A percentile compares a stretch with the other conserved stretches of the same genome.
Evolutionary conservation across 1,139 yeast species (phyloP).

Genomic region (Magnusiomyces magnusii): DNA sequence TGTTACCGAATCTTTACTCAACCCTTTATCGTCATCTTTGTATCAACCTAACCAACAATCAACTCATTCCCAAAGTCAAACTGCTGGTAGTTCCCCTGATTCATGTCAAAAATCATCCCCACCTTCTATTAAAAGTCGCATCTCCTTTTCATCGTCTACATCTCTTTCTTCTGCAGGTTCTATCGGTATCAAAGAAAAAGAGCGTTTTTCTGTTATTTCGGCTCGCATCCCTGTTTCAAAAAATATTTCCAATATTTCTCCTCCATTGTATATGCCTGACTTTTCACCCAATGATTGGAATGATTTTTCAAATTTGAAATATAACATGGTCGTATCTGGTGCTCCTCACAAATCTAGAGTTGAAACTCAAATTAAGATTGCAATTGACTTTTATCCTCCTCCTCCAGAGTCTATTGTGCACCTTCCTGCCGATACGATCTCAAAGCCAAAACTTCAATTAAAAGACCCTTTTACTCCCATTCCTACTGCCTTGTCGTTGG

Average conservation of each 20-base stretch:
- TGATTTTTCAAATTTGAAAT: conserved; percentile 40
- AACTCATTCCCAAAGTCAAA: background rate
- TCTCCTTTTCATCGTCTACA: background rate
- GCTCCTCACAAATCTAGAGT: conserved; percentile 77
- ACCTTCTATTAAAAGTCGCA: background rate
- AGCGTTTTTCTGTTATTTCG: no score
- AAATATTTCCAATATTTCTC: conserved; percentile 8
- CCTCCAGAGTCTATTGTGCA: conserved; percentile 64
- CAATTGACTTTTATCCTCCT: conserved; percentile 59
- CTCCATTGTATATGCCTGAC: conserved; percentile 29
- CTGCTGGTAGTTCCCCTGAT: background rate
- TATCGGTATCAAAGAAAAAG: background rate
- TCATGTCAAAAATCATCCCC: background rate
- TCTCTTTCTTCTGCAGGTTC: conserved; percentile 8
- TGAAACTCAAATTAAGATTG: conserved; percentile 80
- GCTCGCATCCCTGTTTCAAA: background rate
- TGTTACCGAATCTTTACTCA: no score
- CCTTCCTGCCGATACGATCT: conserved; percentile 73
- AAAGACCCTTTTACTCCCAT: conserved; percentile 36
- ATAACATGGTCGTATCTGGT: conserved; percentile 47
- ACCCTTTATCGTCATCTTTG: no score
- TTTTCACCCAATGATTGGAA: conserved; percentile 31
- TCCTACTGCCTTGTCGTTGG: conserved; percentile 26
- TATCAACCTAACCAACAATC: no score
- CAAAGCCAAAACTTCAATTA: conserved; percentile 66